These are phyloP conservation scores for Apostasia ramifera DNA, from an alignment of 106 monocot species.

Conservation along the genomic window DNA sequence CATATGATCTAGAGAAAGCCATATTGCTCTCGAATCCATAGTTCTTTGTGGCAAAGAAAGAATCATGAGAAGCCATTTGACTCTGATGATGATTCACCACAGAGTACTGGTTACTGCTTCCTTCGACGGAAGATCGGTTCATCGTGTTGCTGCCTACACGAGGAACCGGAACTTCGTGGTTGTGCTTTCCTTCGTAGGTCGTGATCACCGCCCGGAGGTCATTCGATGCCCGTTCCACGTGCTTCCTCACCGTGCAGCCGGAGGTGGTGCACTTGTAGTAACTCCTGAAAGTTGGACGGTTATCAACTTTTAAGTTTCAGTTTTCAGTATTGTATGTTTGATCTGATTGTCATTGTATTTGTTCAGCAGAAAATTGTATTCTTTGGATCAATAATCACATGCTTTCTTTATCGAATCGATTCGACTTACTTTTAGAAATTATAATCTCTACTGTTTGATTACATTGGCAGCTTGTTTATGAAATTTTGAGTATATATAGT, in stretches of 20 bases:
- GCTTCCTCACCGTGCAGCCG: slow-evolving; percentile 81
- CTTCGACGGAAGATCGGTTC: not conserved
- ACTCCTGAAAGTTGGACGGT: slow-evolving; percentile 39
- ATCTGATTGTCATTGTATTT: not conserved
- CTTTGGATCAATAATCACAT: too few species aligned
- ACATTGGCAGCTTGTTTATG: too few species aligned
- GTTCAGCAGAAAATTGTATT: too few species aligned
- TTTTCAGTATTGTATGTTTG: not conserved
- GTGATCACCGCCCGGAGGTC: slow-evolving; percentile 74
- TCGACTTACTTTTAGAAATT: too few species aligned
- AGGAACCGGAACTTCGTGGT: slow-evolving; percentile 76
- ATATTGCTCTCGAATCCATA: not conserved
- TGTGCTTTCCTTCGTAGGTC: slow-evolving; percentile 95
- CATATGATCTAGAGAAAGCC: not conserved
- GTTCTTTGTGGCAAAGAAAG: slow-evolving; percentile 5
- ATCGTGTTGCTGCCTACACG: slow-evolving; percentile 25
- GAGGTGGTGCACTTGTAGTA: slow-evolving; percentile 90
- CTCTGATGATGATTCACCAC: slow-evolving; percentile 10
- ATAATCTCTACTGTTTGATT: too few species aligned
- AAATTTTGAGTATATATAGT: not conserved
- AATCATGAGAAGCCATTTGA: slow-evolving; percentile 9
- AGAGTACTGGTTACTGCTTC: slow-evolving; percentile 9
- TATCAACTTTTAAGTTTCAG: not conserved
- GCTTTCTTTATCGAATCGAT: too few species aligned
- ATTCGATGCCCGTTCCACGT: slow-evolving; percentile 81